Percentiles rank a stretch among this genome's conserved stretches.
Conservation (phyloP, 1,284 basidiomycete genomes). For the Vanrija pseudolonga region DNA sequence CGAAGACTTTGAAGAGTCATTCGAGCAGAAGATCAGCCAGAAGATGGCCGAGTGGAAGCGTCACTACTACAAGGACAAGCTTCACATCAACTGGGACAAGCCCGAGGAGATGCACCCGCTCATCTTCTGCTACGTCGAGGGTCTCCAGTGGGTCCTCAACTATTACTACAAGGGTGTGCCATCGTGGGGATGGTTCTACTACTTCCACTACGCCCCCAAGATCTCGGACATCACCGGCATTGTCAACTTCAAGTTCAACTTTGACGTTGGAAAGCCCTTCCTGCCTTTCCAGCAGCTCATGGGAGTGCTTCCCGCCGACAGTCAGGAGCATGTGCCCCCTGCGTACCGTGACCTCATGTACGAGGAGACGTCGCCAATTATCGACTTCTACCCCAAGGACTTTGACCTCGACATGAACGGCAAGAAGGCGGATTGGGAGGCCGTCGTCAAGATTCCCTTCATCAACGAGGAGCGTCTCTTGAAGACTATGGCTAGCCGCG, state of each 20-base stretch:
- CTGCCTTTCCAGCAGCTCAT: slow-evolving; percentile 94
- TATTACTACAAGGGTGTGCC: slow-evolving; percentile 97
- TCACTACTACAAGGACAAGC: slow-evolving; percentile 84
- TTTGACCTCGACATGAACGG: slow-evolving; percentile 96
- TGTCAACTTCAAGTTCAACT: slow-evolving; percentile 75
- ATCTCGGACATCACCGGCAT: slow-evolving; percentile 85
- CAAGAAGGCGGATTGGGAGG: slow-evolving; percentile 99
- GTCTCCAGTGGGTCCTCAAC: slow-evolving; percentile 97
- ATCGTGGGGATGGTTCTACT: slow-evolving; percentile 98
- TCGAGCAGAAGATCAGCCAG: slow-evolving; percentile 68
- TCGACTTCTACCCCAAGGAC: slow-evolving; percentile 88
- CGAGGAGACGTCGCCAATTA: slow-evolving; percentile 77
- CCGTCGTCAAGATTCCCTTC: slow-evolving; percentile 97
- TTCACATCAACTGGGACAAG: slow-evolving; percentile 68
- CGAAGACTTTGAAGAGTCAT: slow-evolving; percentile 70
- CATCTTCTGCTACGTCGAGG: slow-evolving; percentile 81
- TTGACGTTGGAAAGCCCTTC: slow-evolving; percentile 85
- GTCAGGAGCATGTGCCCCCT: slow-evolving; percentile 76
- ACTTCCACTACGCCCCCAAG: slow-evolving; percentile 94
- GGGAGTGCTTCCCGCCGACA: slow-evolving; percentile 92
- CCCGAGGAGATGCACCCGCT: slow-evolving; percentile 65
- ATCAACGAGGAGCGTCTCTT: slow-evolving; percentile 81
- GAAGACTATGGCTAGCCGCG: slow-evolving; percentile 76
- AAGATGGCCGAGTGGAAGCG: slow-evolving; percentile 93
- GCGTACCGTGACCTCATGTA: slow-evolving; percentile 93